These are phyloP conservation scores for Ceratobasidium sp. DNA, from an alignment of 1,284 basidiomycete species.

Conservation along the genomic window DNA sequence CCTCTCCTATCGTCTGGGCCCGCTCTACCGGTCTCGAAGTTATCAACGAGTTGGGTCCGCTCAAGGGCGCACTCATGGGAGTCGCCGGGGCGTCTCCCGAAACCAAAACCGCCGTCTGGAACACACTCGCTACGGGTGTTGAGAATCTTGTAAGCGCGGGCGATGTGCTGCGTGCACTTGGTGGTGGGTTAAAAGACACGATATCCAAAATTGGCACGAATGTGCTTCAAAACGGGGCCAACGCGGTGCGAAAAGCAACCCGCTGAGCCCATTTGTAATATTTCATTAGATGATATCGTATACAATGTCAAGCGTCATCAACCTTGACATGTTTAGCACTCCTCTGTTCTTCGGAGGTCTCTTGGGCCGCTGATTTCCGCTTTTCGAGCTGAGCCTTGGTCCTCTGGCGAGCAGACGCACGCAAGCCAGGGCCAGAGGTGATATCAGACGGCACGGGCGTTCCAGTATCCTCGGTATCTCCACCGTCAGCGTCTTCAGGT, in stretches of 20 bases:
- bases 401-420: constrained; percentile 29
- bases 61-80: constrained; percentile 86
- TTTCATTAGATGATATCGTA: neutral
- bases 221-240: constrained; percentile 4
- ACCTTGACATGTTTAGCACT: constrained; percentile 23
- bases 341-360: neutral
- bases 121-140: constrained; percentile 51
- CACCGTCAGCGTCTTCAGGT: constrained; percentile 54
- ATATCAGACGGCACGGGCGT: constrained; percentile 20
- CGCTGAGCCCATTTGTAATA: constrained; percentile 4
- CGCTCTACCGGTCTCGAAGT: constrained; percentile 89
- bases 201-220: constrained; percentile 19
- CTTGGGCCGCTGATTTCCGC: constrained; percentile 25
- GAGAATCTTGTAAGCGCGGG: constrained; percentile 50
- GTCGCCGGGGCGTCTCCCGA: constrained; percentile 63
- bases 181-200: constrained; percentile 25
- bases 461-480: constrained; percentile 38
- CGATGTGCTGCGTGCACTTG: constrained; percentile 39
- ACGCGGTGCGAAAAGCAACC: constrained; percentile 7
- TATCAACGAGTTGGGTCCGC: constrained; percentile 81
- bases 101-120: constrained; percentile 46
- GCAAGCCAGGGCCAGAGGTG: constrained; percentile 31
- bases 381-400: constrained; percentile 35
- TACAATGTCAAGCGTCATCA: neutral
- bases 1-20: constrained; percentile 79